phyloP scores from a whole-genome alignment of 1,139 yeast genomes.

The Scheffersomyces cryptocercus region DNA sequence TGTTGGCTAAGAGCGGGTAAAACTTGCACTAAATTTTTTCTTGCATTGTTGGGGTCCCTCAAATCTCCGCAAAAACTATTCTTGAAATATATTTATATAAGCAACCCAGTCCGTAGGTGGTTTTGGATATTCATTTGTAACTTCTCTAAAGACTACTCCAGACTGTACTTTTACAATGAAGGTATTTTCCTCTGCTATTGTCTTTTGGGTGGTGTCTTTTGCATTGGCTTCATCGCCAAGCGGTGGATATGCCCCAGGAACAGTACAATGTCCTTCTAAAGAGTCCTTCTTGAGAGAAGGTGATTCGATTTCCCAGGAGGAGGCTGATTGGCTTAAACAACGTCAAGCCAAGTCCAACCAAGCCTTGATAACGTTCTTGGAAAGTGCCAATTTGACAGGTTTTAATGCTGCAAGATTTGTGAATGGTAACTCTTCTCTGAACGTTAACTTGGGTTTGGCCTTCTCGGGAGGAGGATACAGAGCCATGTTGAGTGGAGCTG shows the following conservation, averaged over 20 bases:
- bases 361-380: slow-evolving; percentile 56
- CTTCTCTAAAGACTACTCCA: too few species aligned
- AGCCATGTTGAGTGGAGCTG: slow-evolving; percentile 91
- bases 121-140: too few species aligned
- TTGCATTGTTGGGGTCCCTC: too few species aligned
- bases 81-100: too few species aligned
- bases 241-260: slow-evolving; percentile 66
- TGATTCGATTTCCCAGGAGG: slow-evolving; percentile 34
- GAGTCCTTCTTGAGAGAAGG: slow-evolving; percentile 30
- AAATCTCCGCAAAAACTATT: too few species aligned
- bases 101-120: too few species aligned
- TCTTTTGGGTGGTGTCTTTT: neutral
- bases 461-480: slow-evolving; percentile 93
- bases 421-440: slow-evolving; percentile 29
- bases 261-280: slow-evolving; percentile 54
- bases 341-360: slow-evolving; percentile 56
- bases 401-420: slow-evolving; percentile 57
- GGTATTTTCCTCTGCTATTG: too few species aligned
- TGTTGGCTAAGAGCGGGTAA: too few species aligned
- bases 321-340: slow-evolving; percentile 39
- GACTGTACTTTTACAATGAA: too few species aligned
- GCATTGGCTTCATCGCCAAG: slow-evolving; percentile 57
- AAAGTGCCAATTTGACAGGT: slow-evolving; percentile 57
- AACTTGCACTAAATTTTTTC: too few species aligned
- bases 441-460: slow-evolving; percentile 65